Evolutionary conservation across 257 asterid species (phyloP).

Genomic region (Nicotiana noctiflora): DNA sequence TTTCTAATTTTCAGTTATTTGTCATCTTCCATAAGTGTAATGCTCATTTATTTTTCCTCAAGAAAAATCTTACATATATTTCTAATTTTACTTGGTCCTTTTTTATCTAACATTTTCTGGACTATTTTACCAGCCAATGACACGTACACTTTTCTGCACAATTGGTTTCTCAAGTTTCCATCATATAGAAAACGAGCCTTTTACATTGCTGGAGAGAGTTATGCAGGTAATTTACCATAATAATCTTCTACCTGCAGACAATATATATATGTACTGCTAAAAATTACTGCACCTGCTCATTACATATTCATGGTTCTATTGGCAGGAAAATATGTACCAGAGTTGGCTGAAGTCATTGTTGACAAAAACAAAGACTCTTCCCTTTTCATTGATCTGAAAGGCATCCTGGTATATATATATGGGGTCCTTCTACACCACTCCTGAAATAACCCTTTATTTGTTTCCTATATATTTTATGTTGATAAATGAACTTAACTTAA

Average conservation of each 20-base stretch:
- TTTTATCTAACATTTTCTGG: background rate
- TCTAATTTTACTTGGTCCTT: background rate
- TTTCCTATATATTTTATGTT: no score
- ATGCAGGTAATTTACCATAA: conserved; percentile 50
- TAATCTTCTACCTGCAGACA: no score
- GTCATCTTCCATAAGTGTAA: background rate
- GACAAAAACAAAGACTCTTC: conserved; percentile 62
- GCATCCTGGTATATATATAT: conserved; percentile 61
- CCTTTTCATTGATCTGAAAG: conserved; percentile 60
- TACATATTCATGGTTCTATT: background rate
- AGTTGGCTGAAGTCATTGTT: conserved; percentile 72
- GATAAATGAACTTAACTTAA: background rate
- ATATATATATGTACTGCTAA: no score
- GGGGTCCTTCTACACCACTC: no score
- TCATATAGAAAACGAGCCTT: conserved; percentile 45
- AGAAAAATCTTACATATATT: background rate
- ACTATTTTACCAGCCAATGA: conserved; percentile 51
- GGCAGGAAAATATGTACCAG: conserved; percentile 76
- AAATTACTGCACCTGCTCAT: background rate
- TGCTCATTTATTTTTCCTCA: background rate
- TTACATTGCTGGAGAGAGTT: conserved; percentile 89
- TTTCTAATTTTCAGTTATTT: background rate
- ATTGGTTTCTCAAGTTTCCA: conserved; percentile 85
- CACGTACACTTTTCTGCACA: conserved; percentile 69
- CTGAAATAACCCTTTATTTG: no score